phyloP scores from a whole-genome alignment of 2,329 filamentous ascomycete genomes.

The Penicillium sclerotiorum region DNA sequence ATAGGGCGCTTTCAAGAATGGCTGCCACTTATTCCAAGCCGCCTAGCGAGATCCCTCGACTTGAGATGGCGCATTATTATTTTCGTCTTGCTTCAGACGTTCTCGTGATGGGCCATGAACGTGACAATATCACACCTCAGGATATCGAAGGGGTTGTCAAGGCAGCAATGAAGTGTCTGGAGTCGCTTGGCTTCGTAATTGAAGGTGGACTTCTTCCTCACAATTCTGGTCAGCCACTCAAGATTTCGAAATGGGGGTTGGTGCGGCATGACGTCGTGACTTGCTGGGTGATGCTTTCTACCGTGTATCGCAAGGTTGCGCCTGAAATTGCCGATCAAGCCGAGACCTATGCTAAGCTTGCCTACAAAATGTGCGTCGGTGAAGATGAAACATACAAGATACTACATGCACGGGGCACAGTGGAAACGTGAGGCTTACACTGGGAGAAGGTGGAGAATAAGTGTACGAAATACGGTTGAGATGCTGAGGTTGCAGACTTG shows the following conservation, averaged over 20 bases:
- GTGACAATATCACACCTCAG: neutral
- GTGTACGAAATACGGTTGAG: no score
- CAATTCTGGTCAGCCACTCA: constrained; percentile 4
- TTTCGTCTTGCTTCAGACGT: constrained; percentile 23
- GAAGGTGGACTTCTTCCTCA: constrained; percentile 20
- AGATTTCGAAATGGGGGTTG: constrained; percentile 35
- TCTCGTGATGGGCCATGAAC: no score
- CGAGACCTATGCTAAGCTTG: neutral
- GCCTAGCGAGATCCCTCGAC: constrained; percentile 27
- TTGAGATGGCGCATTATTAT: constrained; percentile 18
- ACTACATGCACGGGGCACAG: no score
- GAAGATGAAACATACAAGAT: constrained; percentile 7
- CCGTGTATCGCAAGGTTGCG: constrained; percentile 28
- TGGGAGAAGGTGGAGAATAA: no score
- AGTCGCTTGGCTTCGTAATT: constrained; percentile 30
- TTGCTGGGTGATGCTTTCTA: constrained; percentile 33
- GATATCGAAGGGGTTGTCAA: constrained; percentile 18
- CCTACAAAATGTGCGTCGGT: constrained; percentile 5
- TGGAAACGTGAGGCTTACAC: no score
- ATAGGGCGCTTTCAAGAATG: constrained; percentile 15
- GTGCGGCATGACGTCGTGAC: constrained; percentile 29
- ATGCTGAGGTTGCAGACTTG: no score
- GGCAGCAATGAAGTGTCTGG: constrained; percentile 24
- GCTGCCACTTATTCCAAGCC: constrained; percentile 27
- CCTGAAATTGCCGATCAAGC: constrained; percentile 13